Evolutionary conservation across 805 yeast genomes (phyloP).

Genomic region (Ogataea salicorniae): DNA sequence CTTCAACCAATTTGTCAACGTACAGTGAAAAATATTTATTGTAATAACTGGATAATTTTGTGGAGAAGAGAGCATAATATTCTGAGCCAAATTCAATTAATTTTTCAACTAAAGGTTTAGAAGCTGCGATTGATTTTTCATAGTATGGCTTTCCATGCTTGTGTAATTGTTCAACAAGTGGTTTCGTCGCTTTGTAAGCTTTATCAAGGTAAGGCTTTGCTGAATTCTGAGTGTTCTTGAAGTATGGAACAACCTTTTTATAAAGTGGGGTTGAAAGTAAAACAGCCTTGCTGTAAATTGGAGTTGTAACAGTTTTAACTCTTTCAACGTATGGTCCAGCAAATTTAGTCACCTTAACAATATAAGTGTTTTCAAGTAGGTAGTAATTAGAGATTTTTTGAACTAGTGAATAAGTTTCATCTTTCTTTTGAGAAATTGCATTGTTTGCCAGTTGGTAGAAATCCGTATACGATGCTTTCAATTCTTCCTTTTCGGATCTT

Average conservation of each 20-base stretch:
- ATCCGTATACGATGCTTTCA: neutral
- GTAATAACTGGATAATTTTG: slow-evolving; percentile 8
- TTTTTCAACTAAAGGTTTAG: neutral
- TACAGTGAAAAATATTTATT: slow-evolving; percentile 6
- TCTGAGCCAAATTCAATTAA: slow-evolving; percentile 1
- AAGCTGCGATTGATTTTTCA: neutral
- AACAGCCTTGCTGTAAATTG: neutral
- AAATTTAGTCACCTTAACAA: slow-evolving; percentile 1
- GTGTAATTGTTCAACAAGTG: neutral
- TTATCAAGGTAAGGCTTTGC: neutral
- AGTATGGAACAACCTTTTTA: neutral
- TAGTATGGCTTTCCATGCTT: neutral
- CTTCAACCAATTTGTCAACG: slow-evolving; percentile 8
- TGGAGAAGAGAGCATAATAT: neutral
- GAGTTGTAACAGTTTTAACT: neutral
- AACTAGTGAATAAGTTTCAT: neutral
- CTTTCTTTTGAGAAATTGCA: neutral
- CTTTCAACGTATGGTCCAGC: slow-evolving; percentile 4
- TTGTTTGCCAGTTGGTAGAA: neutral
- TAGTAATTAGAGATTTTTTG: slow-evolving; percentile 6
- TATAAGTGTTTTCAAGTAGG: slow-evolving; percentile 12
- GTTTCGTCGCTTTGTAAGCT: neutral
- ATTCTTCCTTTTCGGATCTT: slow-evolving; percentile 1
- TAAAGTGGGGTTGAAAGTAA: neutral
- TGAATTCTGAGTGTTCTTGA: neutral